Conservation (phyloP, 106 monocot species). For the Phalaenopsis aphrodite region DNA sequence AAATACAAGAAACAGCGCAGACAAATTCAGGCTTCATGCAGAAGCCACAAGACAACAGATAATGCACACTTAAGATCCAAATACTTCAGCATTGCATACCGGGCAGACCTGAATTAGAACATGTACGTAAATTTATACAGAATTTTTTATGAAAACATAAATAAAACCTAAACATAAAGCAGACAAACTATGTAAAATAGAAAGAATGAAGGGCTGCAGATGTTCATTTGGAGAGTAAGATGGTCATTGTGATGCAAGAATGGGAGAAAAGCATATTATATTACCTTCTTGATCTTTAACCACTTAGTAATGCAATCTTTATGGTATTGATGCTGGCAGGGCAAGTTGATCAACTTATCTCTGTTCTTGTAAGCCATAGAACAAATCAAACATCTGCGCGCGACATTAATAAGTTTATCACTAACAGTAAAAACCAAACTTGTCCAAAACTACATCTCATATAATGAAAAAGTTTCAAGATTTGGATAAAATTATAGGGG, state of each 20-base stretch:
- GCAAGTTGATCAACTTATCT: constrained; percentile 53
- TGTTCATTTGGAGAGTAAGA: not conserved
- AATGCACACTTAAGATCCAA: constrained; percentile 12
- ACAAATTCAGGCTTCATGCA: not conserved
- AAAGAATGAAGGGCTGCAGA: not conserved
- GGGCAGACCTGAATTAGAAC: constrained; percentile 42
- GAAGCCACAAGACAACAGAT: not conserved
- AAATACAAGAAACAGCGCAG: not conserved
- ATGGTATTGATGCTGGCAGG: constrained; percentile 77
- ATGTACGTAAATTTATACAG: not conserved
- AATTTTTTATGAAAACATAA: not conserved
- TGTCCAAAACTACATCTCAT: not conserved
- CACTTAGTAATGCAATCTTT: constrained; percentile 50
- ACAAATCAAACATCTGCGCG: constrained; percentile 78
- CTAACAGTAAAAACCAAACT: not conserved
- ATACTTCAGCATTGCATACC: constrained; percentile 50
- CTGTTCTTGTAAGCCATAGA: constrained; percentile 49
- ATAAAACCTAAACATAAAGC: too few relatives aligned
- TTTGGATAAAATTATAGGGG: not conserved
- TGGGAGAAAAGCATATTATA: not conserved
- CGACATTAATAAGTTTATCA: not conserved
- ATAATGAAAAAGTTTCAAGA: not conserved
- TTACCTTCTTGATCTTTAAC: constrained; percentile 87
- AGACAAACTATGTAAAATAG: not conserved
- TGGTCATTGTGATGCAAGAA: constrained; percentile 1